Evolutionary conservation across 257 asterid genomes (phyloP), one percentile per base, ranked within the genome.

Genomic region (Cordia subcordata): DNA sequence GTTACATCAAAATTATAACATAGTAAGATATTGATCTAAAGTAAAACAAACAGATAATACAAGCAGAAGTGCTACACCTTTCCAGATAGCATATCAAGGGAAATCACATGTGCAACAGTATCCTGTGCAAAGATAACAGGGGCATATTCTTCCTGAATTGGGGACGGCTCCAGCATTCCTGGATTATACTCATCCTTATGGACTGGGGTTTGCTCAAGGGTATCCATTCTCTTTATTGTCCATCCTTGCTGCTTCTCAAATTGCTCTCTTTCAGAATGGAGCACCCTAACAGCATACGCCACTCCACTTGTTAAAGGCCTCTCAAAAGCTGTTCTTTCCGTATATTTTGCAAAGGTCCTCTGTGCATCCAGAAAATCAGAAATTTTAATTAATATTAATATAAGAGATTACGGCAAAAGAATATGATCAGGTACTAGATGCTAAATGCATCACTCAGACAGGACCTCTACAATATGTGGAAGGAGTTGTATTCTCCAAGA

Each of bases 71-170:
- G 35, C 55, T 70, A n/a, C 73, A 89, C 99, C 95, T 93, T 86
- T 65, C 99, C 99, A 0, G 99, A 86, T n/a, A 93, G 85, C 87
- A 93, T 67, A 71, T 93, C 99, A 56, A 93, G 83, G 45, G 99
- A 93, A 51, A 93, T 82, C 8, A 93, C 95, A 69, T 93, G 99
- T 10, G 96, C 84, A 50, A 93, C 88, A 16, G 97, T 93, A 58
- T 93, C 99, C 72, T 93, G 99, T 14, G 99, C 99, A 69, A 93
- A 93, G 63, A 93, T 86, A 62, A 89, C 99, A 0, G 99, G 99
- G 47, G 96, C 99, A 61, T 86, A 93, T 71, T 93, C 99, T 46
- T 81, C 94, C 67, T 89, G 92, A 63, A 81, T 74, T n/a, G 92
- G 97, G 10, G 96, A 93, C 14, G 85, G 78, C 78, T 85, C 92